phyloP scores from a whole-genome alignment of 2,329 filamentous ascomycete species.

The Cryphonectria parasitica region DNA sequence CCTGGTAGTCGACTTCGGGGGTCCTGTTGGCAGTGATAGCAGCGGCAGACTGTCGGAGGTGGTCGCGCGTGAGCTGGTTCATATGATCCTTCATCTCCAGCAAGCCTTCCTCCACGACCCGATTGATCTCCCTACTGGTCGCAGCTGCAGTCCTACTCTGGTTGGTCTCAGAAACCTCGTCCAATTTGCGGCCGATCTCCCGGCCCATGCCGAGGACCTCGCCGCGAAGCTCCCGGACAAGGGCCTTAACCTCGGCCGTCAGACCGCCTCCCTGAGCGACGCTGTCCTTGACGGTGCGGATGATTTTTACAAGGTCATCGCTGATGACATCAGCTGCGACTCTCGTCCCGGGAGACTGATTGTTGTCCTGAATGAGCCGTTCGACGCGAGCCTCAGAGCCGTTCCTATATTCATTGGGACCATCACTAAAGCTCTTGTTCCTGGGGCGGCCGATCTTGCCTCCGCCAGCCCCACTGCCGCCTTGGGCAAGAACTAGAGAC shows the following conservation, averaged over 20 bases:
- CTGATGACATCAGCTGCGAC: constrained; percentile 62
- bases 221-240: constrained; percentile 86
- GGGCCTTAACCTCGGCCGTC: constrained; percentile 87
- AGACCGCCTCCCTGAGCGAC: constrained; percentile 86
- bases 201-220: constrained; percentile 95
- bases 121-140: constrained; percentile 71
- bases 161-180: constrained; percentile 60
- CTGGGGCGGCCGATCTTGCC: constrained; percentile 38
- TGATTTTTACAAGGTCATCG: constrained; percentile 80
- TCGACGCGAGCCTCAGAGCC: constrained; percentile 42
- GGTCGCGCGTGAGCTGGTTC: constrained; percentile 76
- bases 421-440: constrained; percentile 49
- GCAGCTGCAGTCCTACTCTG: constrained; percentile 54
- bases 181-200: constrained; percentile 85
- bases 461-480: constrained; percentile 33
- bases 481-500: constrained; percentile 43
- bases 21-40: constrained; percentile 62
- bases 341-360: constrained; percentile 47
- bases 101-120: constrained; percentile 79
- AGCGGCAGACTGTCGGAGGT: constrained; percentile 68
- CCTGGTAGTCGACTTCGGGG: constrained; percentile 72
- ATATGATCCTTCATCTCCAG: constrained; percentile 84
- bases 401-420: constrained; percentile 30
- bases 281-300: constrained; percentile 88
- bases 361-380: constrained; percentile 48